A percentile compares a stretch with the other conserved stretches of the same genome.
Conservation (phyloP, 495 filamentous ascomycete genomes). For the Tuber aestivum region DNA sequence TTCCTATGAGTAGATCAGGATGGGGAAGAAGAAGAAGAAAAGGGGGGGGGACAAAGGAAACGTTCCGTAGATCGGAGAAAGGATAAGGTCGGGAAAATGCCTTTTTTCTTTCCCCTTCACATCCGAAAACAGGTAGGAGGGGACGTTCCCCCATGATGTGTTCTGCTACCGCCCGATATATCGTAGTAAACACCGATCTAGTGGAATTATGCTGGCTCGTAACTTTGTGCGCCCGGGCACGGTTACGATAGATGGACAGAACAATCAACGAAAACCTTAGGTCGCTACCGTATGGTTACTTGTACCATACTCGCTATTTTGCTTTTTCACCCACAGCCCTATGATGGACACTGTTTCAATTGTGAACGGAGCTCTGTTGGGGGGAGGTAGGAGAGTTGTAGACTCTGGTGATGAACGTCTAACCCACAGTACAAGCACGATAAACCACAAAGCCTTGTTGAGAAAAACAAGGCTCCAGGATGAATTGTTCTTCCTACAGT, state of each 20-base stretch:
- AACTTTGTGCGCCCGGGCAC: background rate
- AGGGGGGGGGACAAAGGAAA: background rate
- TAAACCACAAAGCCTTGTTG: background rate
- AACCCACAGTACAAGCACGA: too few relatives aligned
- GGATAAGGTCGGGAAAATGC: background rate
- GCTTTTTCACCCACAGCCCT: background rate
- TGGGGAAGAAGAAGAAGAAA: background rate
- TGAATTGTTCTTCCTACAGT: too few relatives aligned
- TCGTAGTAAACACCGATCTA: background rate
- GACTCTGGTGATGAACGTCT: background rate
- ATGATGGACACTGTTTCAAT: background rate
- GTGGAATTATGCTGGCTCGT: background rate
- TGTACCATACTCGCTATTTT: background rate
- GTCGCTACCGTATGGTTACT: too few relatives aligned
- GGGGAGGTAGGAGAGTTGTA: background rate
- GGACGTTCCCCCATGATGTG: background rate
- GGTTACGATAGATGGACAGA: background rate
- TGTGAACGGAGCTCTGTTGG: background rate
- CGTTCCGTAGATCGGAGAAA: background rate
- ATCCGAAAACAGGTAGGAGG: background rate
- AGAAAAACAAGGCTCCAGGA: background rate
- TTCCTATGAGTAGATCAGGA: background rate
- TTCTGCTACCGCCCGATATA: background rate
- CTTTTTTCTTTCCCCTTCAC: background rate
- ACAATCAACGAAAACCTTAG: background rate